These are phyloP conservation scores for Coniosporium tulheliwenetii DNA, from an alignment of 2,329 filamentous ascomycete species.

Conservation along the genomic window DNA sequence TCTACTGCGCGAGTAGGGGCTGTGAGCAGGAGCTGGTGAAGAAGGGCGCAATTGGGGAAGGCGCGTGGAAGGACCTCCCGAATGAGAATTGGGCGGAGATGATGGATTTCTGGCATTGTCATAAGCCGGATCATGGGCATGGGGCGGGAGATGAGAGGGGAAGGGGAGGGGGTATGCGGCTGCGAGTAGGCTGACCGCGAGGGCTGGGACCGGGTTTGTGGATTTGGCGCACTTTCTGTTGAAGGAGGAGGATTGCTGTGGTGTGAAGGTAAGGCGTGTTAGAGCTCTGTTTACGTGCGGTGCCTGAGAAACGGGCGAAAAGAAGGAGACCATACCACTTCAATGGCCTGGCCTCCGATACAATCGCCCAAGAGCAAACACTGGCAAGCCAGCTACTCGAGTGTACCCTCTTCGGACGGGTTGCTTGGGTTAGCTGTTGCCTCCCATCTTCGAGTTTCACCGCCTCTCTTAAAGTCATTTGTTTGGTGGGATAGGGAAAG, in stretches of 20 bases:
- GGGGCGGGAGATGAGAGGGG: slow-evolving; percentile 23
- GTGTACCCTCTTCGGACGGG: not conserved
- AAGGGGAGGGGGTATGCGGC: slow-evolving; percentile 61
- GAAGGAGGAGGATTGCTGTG: slow-evolving; percentile 46
- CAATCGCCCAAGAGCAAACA: slow-evolving; percentile 15
- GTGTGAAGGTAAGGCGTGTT: slow-evolving; percentile 23
- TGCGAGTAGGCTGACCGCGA: slow-evolving; percentile 54
- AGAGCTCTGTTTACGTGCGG: too few relatives aligned
- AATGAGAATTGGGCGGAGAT: slow-evolving; percentile 98
- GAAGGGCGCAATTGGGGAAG: slow-evolving; percentile 22
- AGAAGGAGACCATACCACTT: slow-evolving; percentile 16
- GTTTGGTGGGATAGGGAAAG: slow-evolving; percentile 18
- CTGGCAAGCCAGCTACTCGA: not conserved
- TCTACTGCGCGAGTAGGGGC: slow-evolving; percentile 10
- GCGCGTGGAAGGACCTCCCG: slow-evolving; percentile 74
- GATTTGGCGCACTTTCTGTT: slow-evolving; percentile 68
- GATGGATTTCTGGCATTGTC: slow-evolving; percentile 99
- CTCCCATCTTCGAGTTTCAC: not conserved
- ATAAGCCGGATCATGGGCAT: slow-evolving; percentile 57
- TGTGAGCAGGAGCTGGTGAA: slow-evolving; percentile 12
- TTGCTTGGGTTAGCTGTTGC: not conserved
- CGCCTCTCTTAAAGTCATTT: slow-evolving; percentile 7
- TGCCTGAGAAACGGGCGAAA: slow-evolving; percentile 4
- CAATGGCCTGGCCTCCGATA: slow-evolving; percentile 15
- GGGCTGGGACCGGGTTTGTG: slow-evolving; percentile 55